Percentiles rank a stretch among this genome's conserved stretches.
Evolutionary conservation across 2,329 filamentous ascomycete species (phyloP).

Genomic region (Cordyceps cateniannulata): DNA sequence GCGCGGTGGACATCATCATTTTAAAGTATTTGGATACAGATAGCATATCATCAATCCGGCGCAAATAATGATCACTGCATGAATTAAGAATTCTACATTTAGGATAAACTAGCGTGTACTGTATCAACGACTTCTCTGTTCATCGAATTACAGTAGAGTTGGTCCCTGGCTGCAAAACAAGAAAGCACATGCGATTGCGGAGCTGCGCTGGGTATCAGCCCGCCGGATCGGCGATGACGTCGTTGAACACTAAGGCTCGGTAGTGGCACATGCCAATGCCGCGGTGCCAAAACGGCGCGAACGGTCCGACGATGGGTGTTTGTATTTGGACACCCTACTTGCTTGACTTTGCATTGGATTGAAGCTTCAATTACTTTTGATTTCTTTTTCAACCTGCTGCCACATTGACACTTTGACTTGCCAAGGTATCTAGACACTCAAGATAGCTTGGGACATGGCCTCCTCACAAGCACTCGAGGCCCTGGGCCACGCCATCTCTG

Average conservation of each 20-base stretch:
- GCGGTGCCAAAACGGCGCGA: background rate
- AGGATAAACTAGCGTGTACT: background rate
- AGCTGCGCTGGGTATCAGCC: background rate
- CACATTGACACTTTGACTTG: background rate
- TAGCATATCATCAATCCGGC: background rate
- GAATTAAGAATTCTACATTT: background rate
- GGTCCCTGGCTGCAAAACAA: background rate
- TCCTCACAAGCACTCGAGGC: slow-evolving; percentile 53
- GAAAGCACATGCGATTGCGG: background rate
- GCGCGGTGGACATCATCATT: background rate
- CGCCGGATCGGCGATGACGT: slow-evolving; percentile 5
- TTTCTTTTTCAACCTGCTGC: too few relatives aligned
- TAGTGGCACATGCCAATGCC: background rate
- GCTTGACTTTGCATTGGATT: background rate
- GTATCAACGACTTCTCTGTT: background rate
- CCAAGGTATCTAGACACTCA: background rate
- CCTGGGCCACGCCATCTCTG: slow-evolving; percentile 74
- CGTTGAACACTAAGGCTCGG: background rate
- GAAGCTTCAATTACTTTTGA: background rate
- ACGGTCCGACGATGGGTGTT: background rate
- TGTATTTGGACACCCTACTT: background rate
- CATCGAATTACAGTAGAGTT: background rate
- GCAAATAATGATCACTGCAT: background rate
- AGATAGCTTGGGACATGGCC: slow-evolving; percentile 18
- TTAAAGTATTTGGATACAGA: background rate